Evolutionary conservation across 192 early-diverging fungal genomes (phyloP), one percentile per base, ranked within the genome.

Genomic region (Phlyctochytrium planicorne): DNA sequence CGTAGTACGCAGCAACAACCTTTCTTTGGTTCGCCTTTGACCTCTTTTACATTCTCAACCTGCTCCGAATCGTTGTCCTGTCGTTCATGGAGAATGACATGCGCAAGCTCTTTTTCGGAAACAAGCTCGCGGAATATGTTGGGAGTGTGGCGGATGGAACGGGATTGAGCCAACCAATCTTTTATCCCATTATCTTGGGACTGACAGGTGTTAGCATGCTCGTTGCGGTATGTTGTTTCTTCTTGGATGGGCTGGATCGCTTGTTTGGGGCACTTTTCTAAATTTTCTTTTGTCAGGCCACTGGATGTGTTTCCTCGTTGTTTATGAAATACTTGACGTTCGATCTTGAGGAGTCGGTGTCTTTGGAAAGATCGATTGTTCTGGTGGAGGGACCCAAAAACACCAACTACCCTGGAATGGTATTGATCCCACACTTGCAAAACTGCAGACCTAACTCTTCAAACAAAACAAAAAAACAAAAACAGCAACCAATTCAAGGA

Each of bases 11-110:
- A 17, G 40, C n/a, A 2, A 33, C 53, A 2, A 30, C 68, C 14
- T 14, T 70, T 10, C 40, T 70, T 20, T 70, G 68, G 68, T 17
- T 53, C 16, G 68, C 30, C 17, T 70, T 50, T 23, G 24, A 30
- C 34, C 60, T 70, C 20, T 47, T 70, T 23, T 20, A 70, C 27
- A n/a, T 62, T 52, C 23, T 70, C 10, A 3, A 62, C 24, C 12
- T 70, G 24, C 52, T 63, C 25, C 47, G 62, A n/a, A 25, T 63
- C 12, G 37, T 53, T 2, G 3, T 40, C 4, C 34, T 70, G 20
- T 12, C 23, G 23, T 35, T 31, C 17, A 40, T 70, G 1, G 34
- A 40, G 6, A 6, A 25, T 14, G 52, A 53, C 52, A 31, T 52
- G 6, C 6, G 20, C 6, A 47, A 47, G 40, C 6, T 47, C 10